Evolutionary conservation across 768 basidiomycete species (phyloP), one percentile per base, ranked within the genome.

Genomic region (Psilocybe azurescens): DNA sequence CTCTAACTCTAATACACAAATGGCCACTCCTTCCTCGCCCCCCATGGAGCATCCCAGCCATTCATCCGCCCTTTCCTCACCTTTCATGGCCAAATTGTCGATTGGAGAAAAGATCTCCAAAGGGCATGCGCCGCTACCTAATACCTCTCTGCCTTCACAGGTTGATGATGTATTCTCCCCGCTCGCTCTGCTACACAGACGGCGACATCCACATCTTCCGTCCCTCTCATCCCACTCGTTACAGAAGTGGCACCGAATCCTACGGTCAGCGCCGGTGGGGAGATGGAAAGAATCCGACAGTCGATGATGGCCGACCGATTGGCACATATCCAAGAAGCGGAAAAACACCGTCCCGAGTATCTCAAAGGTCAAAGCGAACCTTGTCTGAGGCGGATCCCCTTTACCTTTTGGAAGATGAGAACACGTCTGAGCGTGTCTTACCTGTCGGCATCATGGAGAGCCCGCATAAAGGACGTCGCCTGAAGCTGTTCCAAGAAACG

Each of bases 401-500:
- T 44, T 69, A 73, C 24, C 66, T 74, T 14, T 70, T 71, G 5
- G 77, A 80, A 46, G 80, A 79, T 29, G 71, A 74, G 5, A 65
- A 67, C 16, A 75, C 78, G 51, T 70, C 64, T 44, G 75, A 72
- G 56, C 69, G 64, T 47, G 69, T 60, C 28, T 55, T 71, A 2
- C 69, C 76, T 33, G 76, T 91, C 32, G 90, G 89, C 14, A 86
- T 93, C 29, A 83, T 82, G 65, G 86, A 89, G 65, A 91, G 86
- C 66, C 90, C 91, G 0, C 73, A 79, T 58, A 92, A 89, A 74
- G 92, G 92, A 1, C 79, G 91, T 59, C 80, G 90, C 54, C 77
- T 93, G 38, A 88, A 86, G 65, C 73, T 94, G 44, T 93, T 93
- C 72, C 90, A 91, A 72, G 90, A 91, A 75, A 92, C 90, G 0